Evolutionary conservation across 805 yeast genomes (phyloP), one percentile per base, ranked within the genome.

Genomic region (Candida golubevii): DNA sequence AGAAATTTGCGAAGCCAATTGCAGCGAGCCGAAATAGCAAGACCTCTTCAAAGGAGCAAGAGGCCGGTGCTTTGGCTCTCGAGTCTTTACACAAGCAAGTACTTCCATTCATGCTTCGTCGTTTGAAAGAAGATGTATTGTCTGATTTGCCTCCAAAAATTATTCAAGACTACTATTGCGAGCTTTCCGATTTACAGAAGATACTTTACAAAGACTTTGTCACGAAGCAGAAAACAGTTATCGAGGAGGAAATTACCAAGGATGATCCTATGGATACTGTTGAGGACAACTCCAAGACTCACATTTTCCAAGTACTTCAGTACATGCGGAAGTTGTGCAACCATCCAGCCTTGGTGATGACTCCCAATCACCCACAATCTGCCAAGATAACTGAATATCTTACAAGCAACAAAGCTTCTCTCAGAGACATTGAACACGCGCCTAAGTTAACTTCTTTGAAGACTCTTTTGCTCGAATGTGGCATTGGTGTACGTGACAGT

Each of bases 61-160:
- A 93, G 61, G 88, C 89, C 1, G 99, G 99, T 36, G 96, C 97
- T 0, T 71, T 93, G 50, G 99, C 98, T 0, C 71, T 95, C 48
- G 99, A 93, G 58, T 91, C 97, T 0, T 73, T 93, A 49, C 99
- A 93, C 65, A 93, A 91, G 57, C 99, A 93, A 56, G 98, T 89
- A 0, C 72, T 93, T 38, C 99, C 99, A 12, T 93, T 93, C 63
- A 85, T 95, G 89, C 71, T 93, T 51, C 84, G 99, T 63, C 83
- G 99, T 62, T 75, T 93, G 59, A 93, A 93, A 63, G 98, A 93
- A 60, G 98, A 93, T 55, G 99, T 93, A 5, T 71, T 93, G 42
- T 85, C 95, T 1, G 99, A 93, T 62, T 73, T 93, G 54, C 99
- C 99, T 8, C 99, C 99, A 33, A 93, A 93, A 66, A 93, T 95